Evolutionary conservation across 768 basidiomycete species (phyloP).

Genomic region (Trametes punicea): DNA sequence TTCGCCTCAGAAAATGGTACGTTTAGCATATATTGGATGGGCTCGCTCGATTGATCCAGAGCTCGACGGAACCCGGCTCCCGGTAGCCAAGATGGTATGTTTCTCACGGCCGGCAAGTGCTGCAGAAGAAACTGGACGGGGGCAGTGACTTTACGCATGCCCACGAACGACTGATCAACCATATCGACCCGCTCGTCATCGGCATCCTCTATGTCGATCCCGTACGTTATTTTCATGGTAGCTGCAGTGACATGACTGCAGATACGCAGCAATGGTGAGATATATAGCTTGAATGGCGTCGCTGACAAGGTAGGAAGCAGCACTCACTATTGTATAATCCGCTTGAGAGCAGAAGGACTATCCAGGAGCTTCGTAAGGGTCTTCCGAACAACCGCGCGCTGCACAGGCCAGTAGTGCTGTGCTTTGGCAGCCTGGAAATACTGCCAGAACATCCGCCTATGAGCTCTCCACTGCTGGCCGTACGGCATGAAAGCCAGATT

Average conservation of each 20-base stretch:
- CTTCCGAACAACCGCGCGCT: neutral
- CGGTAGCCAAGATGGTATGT: constrained; percentile 27
- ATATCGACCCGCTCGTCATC: neutral
- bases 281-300: neutral
- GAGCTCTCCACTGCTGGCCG: constrained; percentile 21
- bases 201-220: constrained; percentile 9
- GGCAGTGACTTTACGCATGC: neutral
- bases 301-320: neutral
- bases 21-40: neutral
- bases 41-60: neutral
- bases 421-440: constrained; percentile 3
- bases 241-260: constrained; percentile 5
- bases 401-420: neutral
- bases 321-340: neutral
- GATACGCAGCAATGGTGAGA: neutral
- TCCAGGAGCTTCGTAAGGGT: neutral
- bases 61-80: constrained; percentile 24
- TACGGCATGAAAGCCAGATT: constrained; percentile 16
- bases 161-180: neutral
- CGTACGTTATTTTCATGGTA: constrained; percentile 19
- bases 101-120: constrained; percentile 13
- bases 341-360: neutral
- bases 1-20: neutral
- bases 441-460: constrained; percentile 20
- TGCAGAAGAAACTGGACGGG: constrained; percentile 4